Conservation (phyloP, 2,329 filamentous ascomycete species). For the Neodidymelliopsis sp. region DNA sequence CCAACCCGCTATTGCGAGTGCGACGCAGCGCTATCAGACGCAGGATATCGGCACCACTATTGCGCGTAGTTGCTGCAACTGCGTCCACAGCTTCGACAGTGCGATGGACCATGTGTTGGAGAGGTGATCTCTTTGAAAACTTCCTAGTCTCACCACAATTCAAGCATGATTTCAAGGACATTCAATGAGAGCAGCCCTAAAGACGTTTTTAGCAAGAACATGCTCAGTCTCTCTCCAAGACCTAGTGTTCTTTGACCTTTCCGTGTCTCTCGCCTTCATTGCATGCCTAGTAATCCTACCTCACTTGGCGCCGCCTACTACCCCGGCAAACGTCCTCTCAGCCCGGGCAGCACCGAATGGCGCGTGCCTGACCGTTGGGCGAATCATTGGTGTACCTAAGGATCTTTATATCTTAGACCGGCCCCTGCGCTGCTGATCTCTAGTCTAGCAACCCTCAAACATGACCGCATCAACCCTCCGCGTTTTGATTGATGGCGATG, state of each 20-base stretch:
- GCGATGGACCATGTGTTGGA: background rate
- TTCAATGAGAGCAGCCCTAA: background rate
- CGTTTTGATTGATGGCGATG: slow-evolving; percentile 43
- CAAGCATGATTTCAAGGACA: background rate
- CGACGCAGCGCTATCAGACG: background rate
- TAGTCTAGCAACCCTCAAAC: slow-evolving; percentile 16
- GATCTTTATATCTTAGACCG: slow-evolving; percentile 32
- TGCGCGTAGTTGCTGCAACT: slow-evolving; percentile 1
- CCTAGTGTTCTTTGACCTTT: slow-evolving; percentile 26
- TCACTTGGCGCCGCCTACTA: slow-evolving; percentile 36
- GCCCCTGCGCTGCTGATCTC: slow-evolving; percentile 39
- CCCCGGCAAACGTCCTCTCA: slow-evolving; percentile 44
- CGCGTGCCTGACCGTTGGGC: slow-evolving; percentile 32
- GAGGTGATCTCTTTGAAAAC: background rate
- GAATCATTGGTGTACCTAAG: slow-evolving; percentile 17
- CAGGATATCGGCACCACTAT: background rate
- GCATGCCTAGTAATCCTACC: slow-evolving; percentile 39
- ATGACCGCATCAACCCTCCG: slow-evolving; percentile 40
- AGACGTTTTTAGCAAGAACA: background rate
- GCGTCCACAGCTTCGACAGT: background rate
- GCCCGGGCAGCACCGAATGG: slow-evolving; percentile 35
- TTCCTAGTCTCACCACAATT: slow-evolving; percentile 3
- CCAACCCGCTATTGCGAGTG: slow-evolving; percentile 11
- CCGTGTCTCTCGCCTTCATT: slow-evolving; percentile 28
- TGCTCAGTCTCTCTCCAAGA: slow-evolving; percentile 30